Conservation (phyloP, 208 protist species). For the Crithidia thermophila region DNA sequence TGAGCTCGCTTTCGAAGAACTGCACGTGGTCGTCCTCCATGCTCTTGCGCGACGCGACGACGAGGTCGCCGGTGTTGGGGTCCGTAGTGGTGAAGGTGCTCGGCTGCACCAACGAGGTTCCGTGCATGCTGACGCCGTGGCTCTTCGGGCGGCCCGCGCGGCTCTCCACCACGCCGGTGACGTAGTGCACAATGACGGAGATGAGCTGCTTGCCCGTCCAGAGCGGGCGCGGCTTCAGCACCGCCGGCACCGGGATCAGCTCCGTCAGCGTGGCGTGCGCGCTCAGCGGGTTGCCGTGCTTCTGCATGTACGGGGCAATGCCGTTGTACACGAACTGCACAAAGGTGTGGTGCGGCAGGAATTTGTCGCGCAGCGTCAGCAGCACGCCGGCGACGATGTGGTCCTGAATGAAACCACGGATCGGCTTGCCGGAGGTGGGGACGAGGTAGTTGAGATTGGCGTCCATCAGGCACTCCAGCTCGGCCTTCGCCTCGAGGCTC, state of each 20-base stretch:
- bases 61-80: slow-evolving; percentile 47
- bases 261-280: slow-evolving; percentile 56
- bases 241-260: slow-evolving; percentile 90
- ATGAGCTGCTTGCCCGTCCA: slow-evolving; percentile 99
- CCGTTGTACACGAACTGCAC: slow-evolving; percentile 94
- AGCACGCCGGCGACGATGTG: slow-evolving; percentile 98
- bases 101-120: slow-evolving; percentile 82
- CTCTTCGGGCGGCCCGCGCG: slow-evolving; percentile 12
- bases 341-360: slow-evolving; percentile 94
- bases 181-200: slow-evolving; percentile 81
- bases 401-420: slow-evolving; percentile 99
- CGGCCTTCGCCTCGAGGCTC: slow-evolving; percentile 91
- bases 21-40: slow-evolving; percentile 86
- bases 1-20: slow-evolving; percentile 95
- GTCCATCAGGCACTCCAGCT: slow-evolving; percentile 95
- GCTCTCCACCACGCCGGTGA: slow-evolving; percentile 57
- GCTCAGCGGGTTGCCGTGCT: slow-evolving; percentile 41
- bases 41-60: slow-evolving; percentile 28
- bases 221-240: slow-evolving; percentile 94
- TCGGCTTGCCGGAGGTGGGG: slow-evolving; percentile 96
- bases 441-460: slow-evolving; percentile 97
- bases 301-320: slow-evolving; percentile 80
- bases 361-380: slow-evolving; percentile 97
- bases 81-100: slow-evolving; percentile 78
- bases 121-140: slow-evolving; percentile 82